These are phyloP conservation scores for Acanthamoeba castellanii DNA, from an alignment of 208 protist genomes.

Conservation along the genomic window DNA sequence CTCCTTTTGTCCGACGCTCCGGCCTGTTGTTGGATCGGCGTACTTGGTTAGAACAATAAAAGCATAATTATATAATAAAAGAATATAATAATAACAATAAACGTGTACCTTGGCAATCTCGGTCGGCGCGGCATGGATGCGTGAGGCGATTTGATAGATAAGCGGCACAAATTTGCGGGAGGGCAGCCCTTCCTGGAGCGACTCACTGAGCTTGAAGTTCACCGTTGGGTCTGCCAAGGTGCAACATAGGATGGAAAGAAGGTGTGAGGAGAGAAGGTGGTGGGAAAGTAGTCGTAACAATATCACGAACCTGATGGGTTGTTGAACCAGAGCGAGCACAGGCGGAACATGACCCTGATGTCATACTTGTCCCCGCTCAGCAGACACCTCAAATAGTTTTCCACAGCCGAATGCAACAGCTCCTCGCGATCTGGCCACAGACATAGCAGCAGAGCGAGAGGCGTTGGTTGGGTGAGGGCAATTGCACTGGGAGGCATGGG, in stretches of 20 bases:
- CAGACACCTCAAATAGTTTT: slow-evolving; percentile 76
- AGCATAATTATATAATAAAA: too few relatives aligned
- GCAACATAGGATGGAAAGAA: neutral
- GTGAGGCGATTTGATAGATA: slow-evolving; percentile 84
- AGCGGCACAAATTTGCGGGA: slow-evolving; percentile 85
- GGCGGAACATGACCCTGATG: slow-evolving; percentile 76
- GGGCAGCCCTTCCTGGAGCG: slow-evolving; percentile 11
- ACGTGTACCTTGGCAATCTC: neutral
- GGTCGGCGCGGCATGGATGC: slow-evolving; percentile 40
- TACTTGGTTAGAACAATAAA: neutral
- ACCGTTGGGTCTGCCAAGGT: neutral
- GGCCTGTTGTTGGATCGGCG: neutral
- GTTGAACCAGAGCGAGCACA: slow-evolving; percentile 82
- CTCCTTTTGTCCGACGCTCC: neutral
- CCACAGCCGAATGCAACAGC: slow-evolving; percentile 60
- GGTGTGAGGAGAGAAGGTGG: neutral
- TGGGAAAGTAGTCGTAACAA: neutral
- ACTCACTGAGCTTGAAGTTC: neutral
- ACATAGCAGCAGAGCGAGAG: neutral
- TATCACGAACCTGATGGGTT: slow-evolving; percentile 43
- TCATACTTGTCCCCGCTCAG: slow-evolving; percentile 77
- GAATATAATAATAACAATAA: neutral
- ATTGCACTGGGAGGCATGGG: neutral
- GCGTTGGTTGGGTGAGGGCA: neutral
- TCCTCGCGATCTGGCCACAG: slow-evolving; percentile 57